Evolutionary conservation across 768 basidiomycete species (phyloP).

Genomic region (Hydnomerulius pinastri): DNA sequence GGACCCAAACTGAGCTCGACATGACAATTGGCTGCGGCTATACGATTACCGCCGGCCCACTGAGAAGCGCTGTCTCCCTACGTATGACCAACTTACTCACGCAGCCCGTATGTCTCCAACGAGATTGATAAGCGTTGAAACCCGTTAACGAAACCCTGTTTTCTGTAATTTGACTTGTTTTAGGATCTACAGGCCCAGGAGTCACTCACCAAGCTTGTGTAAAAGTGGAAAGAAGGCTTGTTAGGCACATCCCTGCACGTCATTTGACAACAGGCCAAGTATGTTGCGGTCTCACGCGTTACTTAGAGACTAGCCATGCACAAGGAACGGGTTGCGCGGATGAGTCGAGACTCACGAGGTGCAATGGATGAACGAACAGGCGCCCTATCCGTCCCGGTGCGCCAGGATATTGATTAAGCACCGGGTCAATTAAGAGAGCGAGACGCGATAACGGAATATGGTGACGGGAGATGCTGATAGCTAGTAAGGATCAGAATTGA

Average conservation of each 20-base stretch:
- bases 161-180: neutral
- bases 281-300: no score
- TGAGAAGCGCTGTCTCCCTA: neutral
- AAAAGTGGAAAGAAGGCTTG: no score
- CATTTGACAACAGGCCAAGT: no score
- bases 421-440: neutral
- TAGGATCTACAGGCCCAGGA: neutral
- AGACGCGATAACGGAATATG: neutral
- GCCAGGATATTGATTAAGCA: neutral
- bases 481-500: no score
- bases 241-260: no score
- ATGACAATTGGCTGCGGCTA: neutral
- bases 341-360: neutral
- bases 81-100: neutral
- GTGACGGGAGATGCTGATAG: no score
- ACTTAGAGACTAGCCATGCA: no score
- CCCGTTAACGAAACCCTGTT: neutral
- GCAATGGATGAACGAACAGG: neutral
- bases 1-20: neutral
- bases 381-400: no score
- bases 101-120: neutral
- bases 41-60: neutral
- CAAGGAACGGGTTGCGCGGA: no score
- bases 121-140: neutral
- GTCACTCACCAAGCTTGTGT: no score